Evolutionary conservation across 257 asterid genomes (phyloP).

Genomic region (Lantana camara): DNA sequence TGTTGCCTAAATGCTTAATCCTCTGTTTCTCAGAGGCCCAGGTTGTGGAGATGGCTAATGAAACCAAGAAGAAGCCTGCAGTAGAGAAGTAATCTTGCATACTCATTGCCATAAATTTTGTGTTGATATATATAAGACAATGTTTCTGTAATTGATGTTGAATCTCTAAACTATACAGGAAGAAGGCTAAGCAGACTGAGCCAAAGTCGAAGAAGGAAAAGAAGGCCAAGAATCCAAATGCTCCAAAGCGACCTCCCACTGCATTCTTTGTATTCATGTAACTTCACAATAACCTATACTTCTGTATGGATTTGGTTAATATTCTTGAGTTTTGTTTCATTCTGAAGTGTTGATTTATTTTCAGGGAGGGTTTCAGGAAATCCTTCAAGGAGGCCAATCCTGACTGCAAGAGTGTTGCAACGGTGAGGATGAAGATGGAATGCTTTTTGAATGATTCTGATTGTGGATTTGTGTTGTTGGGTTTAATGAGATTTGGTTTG

Average conservation of each 20-base stretch:
- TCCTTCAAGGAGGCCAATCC: slow-evolving; percentile 74
- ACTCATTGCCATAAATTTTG: no score
- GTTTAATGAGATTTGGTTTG: not conserved
- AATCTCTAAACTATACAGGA: slow-evolving; percentile 37
- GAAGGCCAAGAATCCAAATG: slow-evolving; percentile 51
- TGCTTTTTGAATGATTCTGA: not conserved
- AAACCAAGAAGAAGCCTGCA: slow-evolving; percentile 51
- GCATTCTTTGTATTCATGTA: slow-evolving; percentile 88
- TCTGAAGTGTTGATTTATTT: not conserved
- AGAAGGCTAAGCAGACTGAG: slow-evolving; percentile 44
- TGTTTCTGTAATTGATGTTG: slow-evolving; percentile 3
- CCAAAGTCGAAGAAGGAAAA: slow-evolving; percentile 50
- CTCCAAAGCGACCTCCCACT: slow-evolving; percentile 72
- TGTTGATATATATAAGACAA: not conserved
- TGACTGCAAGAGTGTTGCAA: slow-evolving; percentile 55
- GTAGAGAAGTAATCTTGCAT: slow-evolving; percentile 40
- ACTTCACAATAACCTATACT: not conserved
- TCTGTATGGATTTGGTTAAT: not conserved
- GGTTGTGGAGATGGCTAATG: slow-evolving; percentile 56
- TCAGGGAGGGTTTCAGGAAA: slow-evolving; percentile 78
- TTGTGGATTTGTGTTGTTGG: not conserved
- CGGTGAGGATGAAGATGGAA: slow-evolving; percentile 32
- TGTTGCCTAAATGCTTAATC: not conserved
- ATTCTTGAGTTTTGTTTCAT: no score
- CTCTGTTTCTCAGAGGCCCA: slow-evolving; percentile 51